phyloP scores from a whole-genome alignment of 176 grass and related monocot genomes.

The Carex littledalei region DNA sequence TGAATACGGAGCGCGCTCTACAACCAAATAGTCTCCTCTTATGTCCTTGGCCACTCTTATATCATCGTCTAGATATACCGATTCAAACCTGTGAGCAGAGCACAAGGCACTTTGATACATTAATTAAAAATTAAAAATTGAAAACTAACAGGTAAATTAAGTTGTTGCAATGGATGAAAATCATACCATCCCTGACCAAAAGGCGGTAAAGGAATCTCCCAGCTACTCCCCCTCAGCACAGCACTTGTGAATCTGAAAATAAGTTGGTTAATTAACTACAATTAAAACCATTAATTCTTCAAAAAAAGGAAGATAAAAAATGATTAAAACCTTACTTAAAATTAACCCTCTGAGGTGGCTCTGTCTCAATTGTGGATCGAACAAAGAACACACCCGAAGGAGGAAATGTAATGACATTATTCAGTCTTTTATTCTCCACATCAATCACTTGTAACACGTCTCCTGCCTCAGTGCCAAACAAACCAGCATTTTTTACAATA shows the following conservation, averaged over 20 bases:
- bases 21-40: slow-evolving; percentile 82
- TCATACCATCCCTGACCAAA: slow-evolving; percentile 96
- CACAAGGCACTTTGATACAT: not conserved
- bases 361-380: slow-evolving; percentile 49
- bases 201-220: slow-evolving; percentile 77
- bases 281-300: not conserved
- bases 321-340: slow-evolving; percentile 38
- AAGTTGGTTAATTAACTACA: not conserved
- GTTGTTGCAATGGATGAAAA: not conserved
- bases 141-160: not conserved
- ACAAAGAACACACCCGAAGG: slow-evolving; percentile 77
- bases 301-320: not conserved
- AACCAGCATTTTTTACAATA: slow-evolving; percentile 63
- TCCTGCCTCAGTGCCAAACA: slow-evolving; percentile 71
- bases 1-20: slow-evolving; percentile 82
- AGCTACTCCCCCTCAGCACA: slow-evolving; percentile 50
- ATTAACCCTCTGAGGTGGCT: slow-evolving; percentile 83
- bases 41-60: slow-evolving; percentile 89
- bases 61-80: slow-evolving; percentile 86
- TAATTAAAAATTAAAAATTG: not conserved
- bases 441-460: slow-evolving; percentile 95
- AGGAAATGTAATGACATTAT: slow-evolving; percentile 95
- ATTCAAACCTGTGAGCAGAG: slow-evolving; percentile 69
- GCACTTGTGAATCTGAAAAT: slow-evolving; percentile 71
- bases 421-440: slow-evolving; percentile 37